Percentiles rank a stretch among this genome's conserved stretches.
These are phyloP conservation scores for Hansenula lynferdii DNA, from an alignment of 1,139 yeast genomes.

Conservation along the genomic window DNA sequence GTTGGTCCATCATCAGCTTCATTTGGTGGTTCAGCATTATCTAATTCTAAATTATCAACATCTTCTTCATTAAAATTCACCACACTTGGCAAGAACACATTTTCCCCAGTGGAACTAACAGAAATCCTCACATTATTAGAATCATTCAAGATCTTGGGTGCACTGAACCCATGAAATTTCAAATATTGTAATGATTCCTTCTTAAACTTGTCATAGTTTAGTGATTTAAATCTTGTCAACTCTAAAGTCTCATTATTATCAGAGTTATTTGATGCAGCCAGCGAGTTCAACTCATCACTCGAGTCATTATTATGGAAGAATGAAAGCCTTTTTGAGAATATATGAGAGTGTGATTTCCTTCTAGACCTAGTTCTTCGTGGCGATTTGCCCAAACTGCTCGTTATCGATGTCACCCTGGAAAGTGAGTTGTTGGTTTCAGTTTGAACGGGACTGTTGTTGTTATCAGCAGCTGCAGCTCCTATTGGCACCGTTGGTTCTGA, in stretches of 20 bases:
- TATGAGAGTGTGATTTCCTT: constrained; percentile 4
- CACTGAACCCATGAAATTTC: constrained; percentile 16
- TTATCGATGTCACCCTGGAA: constrained; percentile 1
- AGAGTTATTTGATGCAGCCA: not conserved
- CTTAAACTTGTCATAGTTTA: constrained; percentile 17
- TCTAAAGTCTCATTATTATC: constrained; percentile 4
- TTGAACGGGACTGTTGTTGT: too few relatives aligned
- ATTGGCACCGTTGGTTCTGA: constrained; percentile 8
- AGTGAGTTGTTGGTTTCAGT: constrained; percentile 3
- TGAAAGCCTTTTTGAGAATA: constrained; percentile 4
- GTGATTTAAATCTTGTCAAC: constrained; percentile 14
- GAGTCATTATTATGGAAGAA: constrained; percentile 3
- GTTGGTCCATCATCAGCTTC: not conserved
- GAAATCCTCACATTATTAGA: constrained; percentile 8
- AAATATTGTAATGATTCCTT: constrained; percentile 13
- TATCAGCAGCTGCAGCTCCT: too few relatives aligned
- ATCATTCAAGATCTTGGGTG: constrained; percentile 17
- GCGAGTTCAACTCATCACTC: constrained; percentile 1
- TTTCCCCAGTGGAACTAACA: constrained; percentile 16
- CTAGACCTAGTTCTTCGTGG: not conserved
- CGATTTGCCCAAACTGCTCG: too few relatives aligned
- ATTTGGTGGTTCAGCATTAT: constrained; percentile 6
- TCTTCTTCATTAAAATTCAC: constrained; percentile 12
- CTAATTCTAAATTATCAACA: constrained; percentile 9
- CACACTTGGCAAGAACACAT: constrained; percentile 17